These are phyloP conservation scores for Martiniozyma asiatica DNA, from an alignment of 1,139 yeast genomes.

Conservation along the genomic window DNA sequence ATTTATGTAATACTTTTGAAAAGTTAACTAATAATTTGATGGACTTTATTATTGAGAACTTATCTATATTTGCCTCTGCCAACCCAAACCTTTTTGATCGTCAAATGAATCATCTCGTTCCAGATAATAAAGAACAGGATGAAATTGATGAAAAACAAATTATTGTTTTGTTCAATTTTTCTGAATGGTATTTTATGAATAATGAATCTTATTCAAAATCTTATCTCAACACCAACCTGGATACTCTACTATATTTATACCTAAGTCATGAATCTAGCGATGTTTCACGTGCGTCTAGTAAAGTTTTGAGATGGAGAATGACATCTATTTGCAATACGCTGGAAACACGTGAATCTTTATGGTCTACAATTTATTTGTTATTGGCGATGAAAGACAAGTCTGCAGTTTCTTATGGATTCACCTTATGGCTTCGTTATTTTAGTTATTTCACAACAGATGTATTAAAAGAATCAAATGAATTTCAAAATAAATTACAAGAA, in stretches of 20 bases:
- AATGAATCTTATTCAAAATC: conserved; percentile 7
- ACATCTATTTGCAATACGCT: conserved; percentile 21
- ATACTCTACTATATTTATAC: conserved; percentile 23
- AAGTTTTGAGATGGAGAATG: conserved; percentile 39
- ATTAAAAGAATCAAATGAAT: conserved; percentile 16
- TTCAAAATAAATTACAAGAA: conserved; percentile 26
- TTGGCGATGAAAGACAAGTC: conserved; percentile 22
- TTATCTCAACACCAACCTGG: conserved; percentile 9
- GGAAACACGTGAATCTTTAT: conserved; percentile 23
- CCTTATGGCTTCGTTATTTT: conserved; percentile 47
- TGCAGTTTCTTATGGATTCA: conserved; percentile 33
- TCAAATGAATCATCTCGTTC: conserved; percentile 2
- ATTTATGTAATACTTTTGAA: too few relatives aligned
- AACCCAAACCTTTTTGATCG: conserved; percentile 12
- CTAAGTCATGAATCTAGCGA: conserved; percentile 26
- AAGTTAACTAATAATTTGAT: conserved; percentile 7
- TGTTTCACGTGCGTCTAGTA: conserved; percentile 27
- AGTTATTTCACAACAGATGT: conserved; percentile 14
- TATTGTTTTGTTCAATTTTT: conserved; percentile 10
- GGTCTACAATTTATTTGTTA: conserved; percentile 35
- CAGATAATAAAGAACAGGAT: background rate
- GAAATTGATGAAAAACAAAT: conserved; percentile 7
- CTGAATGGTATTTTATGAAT: conserved; percentile 15
- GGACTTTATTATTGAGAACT: conserved; percentile 4
- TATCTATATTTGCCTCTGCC: conserved; percentile 4